Evolutionary conservation across 345 rosid species (phyloP).

Genomic region (Mallotus nudiflorus): DNA sequence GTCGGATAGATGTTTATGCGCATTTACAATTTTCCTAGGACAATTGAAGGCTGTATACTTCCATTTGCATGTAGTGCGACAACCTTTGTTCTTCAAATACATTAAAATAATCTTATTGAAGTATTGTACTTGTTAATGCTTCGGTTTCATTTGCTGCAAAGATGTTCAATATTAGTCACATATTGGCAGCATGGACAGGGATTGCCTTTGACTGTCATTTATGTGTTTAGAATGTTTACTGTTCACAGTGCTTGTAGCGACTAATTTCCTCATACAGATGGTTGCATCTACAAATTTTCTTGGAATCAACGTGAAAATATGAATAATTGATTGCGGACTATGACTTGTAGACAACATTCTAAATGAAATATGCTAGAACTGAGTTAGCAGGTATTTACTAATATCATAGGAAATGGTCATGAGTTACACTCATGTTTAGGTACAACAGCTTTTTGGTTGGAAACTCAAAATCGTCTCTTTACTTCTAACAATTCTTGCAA

Average conservation of each 20-base stretch:
- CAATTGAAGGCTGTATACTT: too few species aligned
- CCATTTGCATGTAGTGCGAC: too few species aligned
- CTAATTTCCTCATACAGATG: background rate
- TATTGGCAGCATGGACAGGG: background rate
- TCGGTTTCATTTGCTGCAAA: too few species aligned
- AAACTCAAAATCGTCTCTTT: slow-evolving; percentile 21
- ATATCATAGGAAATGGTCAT: slow-evolving; percentile 25
- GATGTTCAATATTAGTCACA: background rate
- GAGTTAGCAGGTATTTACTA: background rate
- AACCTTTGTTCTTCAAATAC: too few species aligned
- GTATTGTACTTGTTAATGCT: background rate
- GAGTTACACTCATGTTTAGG: slow-evolving; percentile 52
- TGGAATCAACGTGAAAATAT: background rate
- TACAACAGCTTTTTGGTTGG: slow-evolving; percentile 46
- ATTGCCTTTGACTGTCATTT: background rate
- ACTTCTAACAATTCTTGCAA: slow-evolving; percentile 35
- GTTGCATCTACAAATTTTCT: background rate
- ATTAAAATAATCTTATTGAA: background rate
- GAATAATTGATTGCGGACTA: background rate
- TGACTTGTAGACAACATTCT: background rate
- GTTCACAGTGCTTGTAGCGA: background rate
- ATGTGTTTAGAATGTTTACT: too few species aligned
- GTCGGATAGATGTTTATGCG: too few species aligned
- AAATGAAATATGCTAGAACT: slow-evolving; percentile 4
- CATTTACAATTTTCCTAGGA: too few species aligned